Base-by-base conservation (phyloP, 2,329 filamentous ascomycete species). In the Reticulascus tulasneorum region DNA sequence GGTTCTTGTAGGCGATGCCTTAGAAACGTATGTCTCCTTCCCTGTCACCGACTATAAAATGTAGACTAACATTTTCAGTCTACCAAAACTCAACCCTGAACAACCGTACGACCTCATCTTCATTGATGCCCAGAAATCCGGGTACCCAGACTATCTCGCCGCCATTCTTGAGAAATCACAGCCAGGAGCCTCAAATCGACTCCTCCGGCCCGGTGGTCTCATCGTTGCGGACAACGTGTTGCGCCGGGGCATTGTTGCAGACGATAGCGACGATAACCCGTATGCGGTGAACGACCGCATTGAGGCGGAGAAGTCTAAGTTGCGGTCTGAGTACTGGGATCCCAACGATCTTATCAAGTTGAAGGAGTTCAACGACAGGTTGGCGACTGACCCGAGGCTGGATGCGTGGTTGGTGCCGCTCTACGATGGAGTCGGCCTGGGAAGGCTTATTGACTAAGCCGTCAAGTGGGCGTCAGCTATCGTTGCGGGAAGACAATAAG, bases 201-300 rank as follows among this genome's bases (percentile, higher is more conserved):
- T 78, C 18, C 60, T 78, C 24, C 61, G 66, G 1, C 51, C 61
- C 8, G 70, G 67, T 7, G 73, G 70, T 0, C 54, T 77, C 37
- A 69, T 78, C 40, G 55, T 77, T 11, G 72, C 69, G 1, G 75
- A 78, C 23, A 78, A 78, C 38, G 63, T 72, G 26, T 60, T 79
- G 18, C 66, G 67, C 4, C 54, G 59, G 7, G 73, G 64, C 7
- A 55, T 73, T 10, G 67, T 77, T 4, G 71, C 67, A 5, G 60
- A 63, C 36, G 39, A 44, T 42, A 36, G 41, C 32, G 44, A 37
- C 32, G 29, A 20, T 18, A 48, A 40, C 38, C 40, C 35, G 16
- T 46, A 37, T 33, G 38, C 33, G 3, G 31, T 21, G 17, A 20
- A 33, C 7, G 27, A 43, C 21, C 44, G 39, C 17, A 38, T 40